Base-by-base conservation (phyloP, 768 basidiomycete species). In the Leccinum subgranulosum region DNA sequence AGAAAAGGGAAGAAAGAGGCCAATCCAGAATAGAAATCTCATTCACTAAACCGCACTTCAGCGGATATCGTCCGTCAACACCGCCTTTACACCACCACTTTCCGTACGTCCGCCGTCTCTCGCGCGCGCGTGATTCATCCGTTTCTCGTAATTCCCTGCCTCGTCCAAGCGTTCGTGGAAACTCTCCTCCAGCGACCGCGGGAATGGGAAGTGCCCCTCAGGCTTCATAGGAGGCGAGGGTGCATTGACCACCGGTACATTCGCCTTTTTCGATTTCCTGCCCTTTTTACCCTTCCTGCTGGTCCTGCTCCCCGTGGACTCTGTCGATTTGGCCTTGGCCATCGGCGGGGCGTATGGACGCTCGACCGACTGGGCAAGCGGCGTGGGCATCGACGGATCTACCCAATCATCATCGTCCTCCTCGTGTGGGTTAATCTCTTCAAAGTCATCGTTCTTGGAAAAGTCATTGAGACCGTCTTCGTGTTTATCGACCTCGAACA, bases 41-140 rank as follows among this genome's bases (percentile, higher is more conserved):
- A 27, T 64, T 53, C 57, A 49, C 53, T 53, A 47, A 60, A 57
- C 31, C 27, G 21, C 29, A 47, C 29, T 47, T 67, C 59, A 68
- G 21, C 60, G 59, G 33, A 57, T 57, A 27, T 71, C 73, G 62
- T 81, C 75, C 62, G 81, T 79, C 68, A 86, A 70, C 49, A 91
- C 78, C 11, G 87, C 90, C 66, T 84, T 86, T 29, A 92, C 88
- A n/a, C 90, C 90, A 2, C 90, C 90, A 65, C 90, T 92, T 75
- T 90, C 88, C 60, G 90, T 92, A 63, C 90, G 77, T 39, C 90
- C 90, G 3, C 90, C 90, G 70, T 92, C 88, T 56, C 88, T 78
- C 49, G 85, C 90, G 43, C 87, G 81, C 27, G 85, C 81, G 3
- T 80, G 85, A 66, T 88, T 85, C 88, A 91, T 88, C 74, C 87